Percentiles rank a stretch among this genome's conserved stretches.
phyloP scores from a whole-genome alignment of 148 eudicot genomes.

The Euryodendron excelsum region DNA sequence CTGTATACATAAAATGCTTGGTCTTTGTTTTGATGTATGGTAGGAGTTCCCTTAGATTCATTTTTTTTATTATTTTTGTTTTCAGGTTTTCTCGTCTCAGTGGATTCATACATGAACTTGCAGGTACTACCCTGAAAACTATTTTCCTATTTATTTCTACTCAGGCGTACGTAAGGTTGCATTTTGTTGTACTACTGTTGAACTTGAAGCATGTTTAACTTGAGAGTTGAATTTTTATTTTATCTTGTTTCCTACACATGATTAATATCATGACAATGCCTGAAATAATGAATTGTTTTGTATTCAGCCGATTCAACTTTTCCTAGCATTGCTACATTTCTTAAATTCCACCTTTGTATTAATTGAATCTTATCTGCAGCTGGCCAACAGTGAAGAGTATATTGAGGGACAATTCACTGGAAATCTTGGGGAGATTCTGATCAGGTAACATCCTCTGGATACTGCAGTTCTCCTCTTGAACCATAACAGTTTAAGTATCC shows the following conservation, averaged over 20 bases:
- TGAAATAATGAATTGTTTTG: slow-evolving; percentile 2
- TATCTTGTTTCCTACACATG: neutral
- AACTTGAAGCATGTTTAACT: neutral
- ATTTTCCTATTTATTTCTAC: neutral
- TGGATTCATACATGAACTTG: slow-evolving; percentile 76
- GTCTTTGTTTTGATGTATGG: too few species aligned
- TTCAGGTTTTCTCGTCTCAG: slow-evolving; percentile 63
- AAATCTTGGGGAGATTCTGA: slow-evolving; percentile 92
- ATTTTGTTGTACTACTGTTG: neutral
- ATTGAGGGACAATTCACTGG: slow-evolving; percentile 86
- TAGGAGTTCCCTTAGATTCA: too few species aligned
- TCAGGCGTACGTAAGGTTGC: neutral
- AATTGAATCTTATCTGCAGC: slow-evolving; percentile 33
- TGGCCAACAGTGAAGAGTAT: slow-evolving; percentile 84
- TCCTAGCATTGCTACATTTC: neutral
- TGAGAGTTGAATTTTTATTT: neutral
- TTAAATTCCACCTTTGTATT: neutral
- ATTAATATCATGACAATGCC: neutral
- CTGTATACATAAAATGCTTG: too few species aligned
- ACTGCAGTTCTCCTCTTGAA: neutral
- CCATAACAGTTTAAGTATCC: neutral
- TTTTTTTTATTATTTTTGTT: neutral
- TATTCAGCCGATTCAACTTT: neutral
- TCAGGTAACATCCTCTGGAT: slow-evolving; percentile 48
- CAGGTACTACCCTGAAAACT: slow-evolving; percentile 31